Conservation (phyloP, 2,329 filamentous ascomycete species). For the Neoscytalidium dimidiatum region DNA sequence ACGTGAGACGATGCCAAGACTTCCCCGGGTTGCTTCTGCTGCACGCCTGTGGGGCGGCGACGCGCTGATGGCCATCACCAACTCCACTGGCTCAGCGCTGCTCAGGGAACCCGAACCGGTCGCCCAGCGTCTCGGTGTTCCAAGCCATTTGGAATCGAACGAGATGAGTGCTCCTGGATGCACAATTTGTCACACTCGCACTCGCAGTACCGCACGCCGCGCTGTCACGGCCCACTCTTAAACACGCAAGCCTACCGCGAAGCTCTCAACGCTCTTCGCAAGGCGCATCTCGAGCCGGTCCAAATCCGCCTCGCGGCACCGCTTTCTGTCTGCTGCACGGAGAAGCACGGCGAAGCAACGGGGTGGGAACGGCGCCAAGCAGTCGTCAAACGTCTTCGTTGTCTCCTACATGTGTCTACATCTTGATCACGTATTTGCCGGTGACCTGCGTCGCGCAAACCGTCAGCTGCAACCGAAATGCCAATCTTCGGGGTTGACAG, state of each 20-base stretch:
- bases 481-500: background rate
- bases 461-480: constrained; percentile 1
- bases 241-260: background rate
- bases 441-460: background rate
- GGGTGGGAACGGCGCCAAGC: background rate
- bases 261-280: background rate
- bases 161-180: background rate
- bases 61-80: background rate
- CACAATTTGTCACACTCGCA: background rate
- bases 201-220: background rate
- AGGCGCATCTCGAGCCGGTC: background rate
- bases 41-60: background rate
- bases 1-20: constrained; percentile 11
- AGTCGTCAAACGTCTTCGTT: constrained; percentile 1
- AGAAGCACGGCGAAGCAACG: background rate
- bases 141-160: background rate
- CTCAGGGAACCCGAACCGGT: background rate
- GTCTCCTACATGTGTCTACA: background rate
- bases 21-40: background rate
- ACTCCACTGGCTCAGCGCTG: background rate
- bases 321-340: background rate
- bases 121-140: background rate
- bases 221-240: background rate
- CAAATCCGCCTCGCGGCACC: background rate
- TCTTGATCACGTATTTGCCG: constrained; percentile 13